Conservation (phyloP, 306 rosid species). For the Trifolium repens region DNA sequence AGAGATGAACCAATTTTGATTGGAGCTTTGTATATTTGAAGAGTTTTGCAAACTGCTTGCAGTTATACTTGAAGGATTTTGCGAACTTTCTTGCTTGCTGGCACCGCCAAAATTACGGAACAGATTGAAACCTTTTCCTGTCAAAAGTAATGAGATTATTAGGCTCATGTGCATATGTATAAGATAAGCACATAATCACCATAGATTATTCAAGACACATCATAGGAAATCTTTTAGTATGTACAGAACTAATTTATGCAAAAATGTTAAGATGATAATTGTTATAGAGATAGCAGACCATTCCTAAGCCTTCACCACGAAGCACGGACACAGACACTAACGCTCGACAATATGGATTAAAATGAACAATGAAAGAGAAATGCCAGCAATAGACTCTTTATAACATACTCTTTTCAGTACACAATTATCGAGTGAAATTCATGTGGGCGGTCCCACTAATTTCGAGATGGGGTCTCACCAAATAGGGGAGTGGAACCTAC, state of each 20-base stretch:
- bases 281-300: not conserved
- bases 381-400: not conserved
- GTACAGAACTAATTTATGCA: not conserved
- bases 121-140: conserved; percentile 51
- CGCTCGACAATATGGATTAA: not conserved
- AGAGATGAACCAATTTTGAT: conserved; percentile 48
- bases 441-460: not conserved
- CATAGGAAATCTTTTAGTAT: not conserved
- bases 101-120: conserved; percentile 38
- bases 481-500: not conserved
- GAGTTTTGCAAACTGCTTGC: conserved; percentile 39
- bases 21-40: conserved; percentile 37
- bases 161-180: conserved; percentile 2
- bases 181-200: not conserved
- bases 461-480: not conserved
- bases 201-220: not conserved
- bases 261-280: not conserved
- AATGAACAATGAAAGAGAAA: not conserved
- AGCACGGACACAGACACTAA: not conserved
- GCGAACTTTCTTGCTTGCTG: conserved; percentile 32
- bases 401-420: not conserved
- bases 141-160: conserved; percentile 32
- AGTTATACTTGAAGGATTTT: conserved; percentile 28
- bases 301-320: not conserved
- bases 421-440: not conserved